phyloP scores from a whole-genome alignment of 352 stramenopile species.

The Pythium vanterpoolii region DNA sequence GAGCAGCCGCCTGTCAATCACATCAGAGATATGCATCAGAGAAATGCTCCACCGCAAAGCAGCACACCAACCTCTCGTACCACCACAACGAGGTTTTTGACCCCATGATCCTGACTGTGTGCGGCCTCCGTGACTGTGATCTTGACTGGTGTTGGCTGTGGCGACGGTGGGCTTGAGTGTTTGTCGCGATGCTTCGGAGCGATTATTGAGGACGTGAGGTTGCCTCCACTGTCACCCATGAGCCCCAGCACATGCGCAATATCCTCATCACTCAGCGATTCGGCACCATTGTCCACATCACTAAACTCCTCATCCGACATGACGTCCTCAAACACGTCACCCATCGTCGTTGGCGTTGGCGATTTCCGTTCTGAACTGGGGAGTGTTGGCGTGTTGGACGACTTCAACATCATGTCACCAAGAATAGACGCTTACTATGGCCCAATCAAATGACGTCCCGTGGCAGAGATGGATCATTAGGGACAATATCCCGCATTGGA shows the following conservation, averaged over 20 bases:
- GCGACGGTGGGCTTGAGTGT: not conserved
- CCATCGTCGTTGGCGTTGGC: not conserved
- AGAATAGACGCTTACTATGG: constrained; percentile 7
- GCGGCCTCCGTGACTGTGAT: not conserved
- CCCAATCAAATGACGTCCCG: constrained; percentile 14
- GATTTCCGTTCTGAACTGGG: not conserved
- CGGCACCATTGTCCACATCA: constrained; percentile 12
- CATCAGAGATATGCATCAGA: not conserved
- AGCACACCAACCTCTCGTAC: not conserved
- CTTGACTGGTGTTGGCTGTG: not conserved
- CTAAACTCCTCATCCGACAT: constrained; percentile 40
- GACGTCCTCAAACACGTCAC: constrained; percentile 53
- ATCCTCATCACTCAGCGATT: constrained; percentile 37
- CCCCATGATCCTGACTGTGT: not conserved
- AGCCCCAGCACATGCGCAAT: constrained; percentile 43
- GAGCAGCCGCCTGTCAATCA: not conserved
- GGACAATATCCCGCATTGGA: constrained; percentile 7
- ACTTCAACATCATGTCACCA: constrained; percentile 20
- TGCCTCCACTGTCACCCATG: constrained; percentile 18
- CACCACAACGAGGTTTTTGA: not conserved
- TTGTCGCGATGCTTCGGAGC: not conserved
- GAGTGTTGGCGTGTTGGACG: not conserved
- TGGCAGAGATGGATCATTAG: not conserved
- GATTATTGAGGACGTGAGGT: not conserved
- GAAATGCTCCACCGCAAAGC: not conserved